phyloP scores from a whole-genome alignment of 2,329 filamentous ascomycete genomes.

The Didymella sp. region DNA sequence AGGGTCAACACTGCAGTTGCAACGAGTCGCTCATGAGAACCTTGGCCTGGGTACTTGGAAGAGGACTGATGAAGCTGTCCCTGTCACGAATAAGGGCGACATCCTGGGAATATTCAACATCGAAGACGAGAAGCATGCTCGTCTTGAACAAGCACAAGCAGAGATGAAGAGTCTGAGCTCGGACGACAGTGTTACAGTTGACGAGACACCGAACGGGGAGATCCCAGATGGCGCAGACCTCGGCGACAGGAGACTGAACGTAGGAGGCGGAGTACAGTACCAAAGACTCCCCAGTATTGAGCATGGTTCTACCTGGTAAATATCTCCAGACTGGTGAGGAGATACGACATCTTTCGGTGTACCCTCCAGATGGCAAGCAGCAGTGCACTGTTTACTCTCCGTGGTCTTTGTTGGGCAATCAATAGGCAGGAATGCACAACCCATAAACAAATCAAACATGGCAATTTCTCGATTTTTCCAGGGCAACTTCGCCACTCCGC shows the following conservation, averaged over 20 bases:
- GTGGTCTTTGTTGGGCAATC: background rate
- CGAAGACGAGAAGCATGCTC: constrained; percentile 1
- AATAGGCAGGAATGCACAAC: background rate
- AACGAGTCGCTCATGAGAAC: constrained; percentile 29
- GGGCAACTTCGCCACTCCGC: background rate
- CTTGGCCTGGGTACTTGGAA: constrained; percentile 27
- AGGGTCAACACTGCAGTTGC: constrained; percentile 26
- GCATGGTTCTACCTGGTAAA: no score
- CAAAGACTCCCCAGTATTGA: background rate
- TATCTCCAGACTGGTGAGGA: no score
- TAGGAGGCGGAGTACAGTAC: background rate
- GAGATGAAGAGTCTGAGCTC: background rate
- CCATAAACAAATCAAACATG: no score
- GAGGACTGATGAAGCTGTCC: constrained; percentile 7
- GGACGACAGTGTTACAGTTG: background rate
- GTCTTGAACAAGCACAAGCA: background rate
- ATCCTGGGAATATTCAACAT: constrained; percentile 14
- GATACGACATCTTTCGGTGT: no score
- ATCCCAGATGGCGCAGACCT: background rate
- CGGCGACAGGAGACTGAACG: no score
- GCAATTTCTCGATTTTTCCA: no score
- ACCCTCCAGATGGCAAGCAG: no score
- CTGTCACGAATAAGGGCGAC: constrained; percentile 20
- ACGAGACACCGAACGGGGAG: background rate
- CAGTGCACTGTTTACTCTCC: no score